Percentiles rank a stretch among this genome's conserved stretches.
phyloP scores from a whole-genome alignment of 306 rosid species.

The Hippophae tibetana region DNA sequence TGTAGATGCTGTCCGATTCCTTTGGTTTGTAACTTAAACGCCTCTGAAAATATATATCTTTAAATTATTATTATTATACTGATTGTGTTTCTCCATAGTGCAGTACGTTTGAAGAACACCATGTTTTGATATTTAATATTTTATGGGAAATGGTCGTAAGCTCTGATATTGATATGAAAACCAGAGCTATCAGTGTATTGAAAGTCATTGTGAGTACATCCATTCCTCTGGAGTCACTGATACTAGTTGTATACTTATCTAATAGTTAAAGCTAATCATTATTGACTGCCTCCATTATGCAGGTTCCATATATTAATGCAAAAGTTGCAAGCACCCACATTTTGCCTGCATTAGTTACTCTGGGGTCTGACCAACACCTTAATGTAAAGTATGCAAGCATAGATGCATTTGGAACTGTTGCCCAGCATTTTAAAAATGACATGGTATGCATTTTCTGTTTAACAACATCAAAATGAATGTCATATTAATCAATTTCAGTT shows the following conservation, averaged over 20 bases:
- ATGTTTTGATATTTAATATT: conserved; percentile 63
- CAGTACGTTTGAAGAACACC: conserved; percentile 76
- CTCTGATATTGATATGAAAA: conserved; percentile 64
- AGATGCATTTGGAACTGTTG: conserved; percentile 90
- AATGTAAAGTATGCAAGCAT: conserved; percentile 93
- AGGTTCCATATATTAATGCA: conserved; percentile 82
- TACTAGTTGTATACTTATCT: conserved; percentile 17
- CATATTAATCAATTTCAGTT: conserved; percentile 12
- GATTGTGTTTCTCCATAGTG: conserved; percentile 26
- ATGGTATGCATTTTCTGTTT: conserved; percentile 41
- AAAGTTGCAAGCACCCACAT: conserved; percentile 87
- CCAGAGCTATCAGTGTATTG: conserved; percentile 72
- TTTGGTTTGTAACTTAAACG: conserved; percentile 52
- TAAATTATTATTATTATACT: conserved; percentile 14
- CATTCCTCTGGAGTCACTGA: conserved; percentile 13
- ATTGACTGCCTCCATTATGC: conserved; percentile 13
- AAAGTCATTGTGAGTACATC: conserved; percentile 64
- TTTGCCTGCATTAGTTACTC: conserved; percentile 89
- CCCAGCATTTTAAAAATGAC: conserved; percentile 84
- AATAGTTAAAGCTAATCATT: conserved; percentile 18
- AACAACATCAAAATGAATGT: conserved; percentile 10
- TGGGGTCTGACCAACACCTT: conserved; percentile 86
- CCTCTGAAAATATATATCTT: conserved; percentile 6
- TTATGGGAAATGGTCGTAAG: conserved; percentile 99
- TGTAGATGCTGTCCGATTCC: conserved; percentile 77